These are phyloP conservation scores for Candida loeiensis DNA, from an alignment of 805 yeast genomes.

Conservation along the genomic window DNA sequence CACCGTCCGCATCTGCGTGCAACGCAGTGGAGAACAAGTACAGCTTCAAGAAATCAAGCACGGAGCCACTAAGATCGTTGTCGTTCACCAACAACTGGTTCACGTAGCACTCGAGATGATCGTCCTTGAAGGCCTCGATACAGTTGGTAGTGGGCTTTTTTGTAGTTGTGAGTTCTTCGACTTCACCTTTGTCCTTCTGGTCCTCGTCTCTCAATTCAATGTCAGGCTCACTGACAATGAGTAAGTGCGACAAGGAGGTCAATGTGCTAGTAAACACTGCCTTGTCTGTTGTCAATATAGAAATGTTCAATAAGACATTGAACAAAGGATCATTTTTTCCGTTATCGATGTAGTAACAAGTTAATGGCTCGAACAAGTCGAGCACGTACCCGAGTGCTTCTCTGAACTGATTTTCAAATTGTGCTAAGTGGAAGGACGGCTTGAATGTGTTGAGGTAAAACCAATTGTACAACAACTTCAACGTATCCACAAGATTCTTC, in stretches of 20 bases:
- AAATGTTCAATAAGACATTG: constrained; percentile 47
- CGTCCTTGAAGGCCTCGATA: constrained; percentile 34
- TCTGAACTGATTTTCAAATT: constrained; percentile 33
- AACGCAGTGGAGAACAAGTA: constrained; percentile 61
- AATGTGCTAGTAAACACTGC: constrained; percentile 63
- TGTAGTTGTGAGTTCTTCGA: constrained; percentile 11
- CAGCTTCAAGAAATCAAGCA: constrained; percentile 80
- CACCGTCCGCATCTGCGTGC: constrained; percentile 27
- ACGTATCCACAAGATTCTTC: constrained; percentile 41
- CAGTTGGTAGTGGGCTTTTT: constrained; percentile 29
- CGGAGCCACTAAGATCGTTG: constrained; percentile 71
- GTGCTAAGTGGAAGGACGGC: constrained; percentile 16
- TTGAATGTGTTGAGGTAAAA: constrained; percentile 20
- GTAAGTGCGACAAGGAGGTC: constrained; percentile 74
- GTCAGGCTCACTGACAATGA: constrained; percentile 41
- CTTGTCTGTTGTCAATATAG: constrained; percentile 60
- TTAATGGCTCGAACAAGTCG: constrained; percentile 80
- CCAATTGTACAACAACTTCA: constrained; percentile 39
- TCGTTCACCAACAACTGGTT: constrained; percentile 58
- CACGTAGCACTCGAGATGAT: constrained; percentile 50
- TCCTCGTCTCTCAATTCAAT: constrained; percentile 34
- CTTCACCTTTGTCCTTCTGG: constrained; percentile 12
- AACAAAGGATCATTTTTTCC: constrained; percentile 68
- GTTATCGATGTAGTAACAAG: constrained; percentile 78
- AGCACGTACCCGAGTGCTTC: constrained; percentile 66